Conservation (phyloP, 2,329 filamentous ascomycete genomes). For the Phaeophleospora eucalypticola region DNA sequence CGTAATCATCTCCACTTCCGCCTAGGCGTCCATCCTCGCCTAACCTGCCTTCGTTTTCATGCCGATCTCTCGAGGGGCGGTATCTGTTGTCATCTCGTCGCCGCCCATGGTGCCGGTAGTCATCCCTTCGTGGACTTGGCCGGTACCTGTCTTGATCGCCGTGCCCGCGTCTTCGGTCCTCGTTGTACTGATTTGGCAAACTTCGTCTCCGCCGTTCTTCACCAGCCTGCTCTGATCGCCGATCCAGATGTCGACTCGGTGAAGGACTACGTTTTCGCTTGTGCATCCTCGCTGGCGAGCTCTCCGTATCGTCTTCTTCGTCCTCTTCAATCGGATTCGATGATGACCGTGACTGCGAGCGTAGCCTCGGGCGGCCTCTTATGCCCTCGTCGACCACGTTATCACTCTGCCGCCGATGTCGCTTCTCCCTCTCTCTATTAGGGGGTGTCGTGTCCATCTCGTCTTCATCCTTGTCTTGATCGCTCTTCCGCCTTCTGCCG, state of each 20-base stretch:
- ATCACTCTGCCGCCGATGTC: constrained; percentile 33
- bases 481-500: constrained; percentile 28
- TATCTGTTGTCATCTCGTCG: constrained; percentile 24
- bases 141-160: constrained; percentile 27
- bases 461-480: constrained; percentile 19
- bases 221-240: constrained; percentile 19
- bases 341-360: constrained; percentile 28
- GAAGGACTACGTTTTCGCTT: constrained; percentile 35
- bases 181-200: constrained; percentile 35
- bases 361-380: constrained; percentile 32
- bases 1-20: constrained; percentile 24
- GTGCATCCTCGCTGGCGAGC: constrained; percentile 30
- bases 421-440: constrained; percentile 14
- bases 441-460: constrained; percentile 29
- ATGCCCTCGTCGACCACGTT: constrained; percentile 35
- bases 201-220: constrained; percentile 33
- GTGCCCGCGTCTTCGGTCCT: constrained; percentile 17
- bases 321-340: constrained; percentile 30
- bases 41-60: constrained; percentile 37
- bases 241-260: constrained; percentile 28
- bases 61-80: constrained; percentile 18
- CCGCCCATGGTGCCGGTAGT: constrained; percentile 18
- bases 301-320: constrained; percentile 14
- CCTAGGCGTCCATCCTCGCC: constrained; percentile 20
- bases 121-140: constrained; percentile 28